A percentile compares a stretch with the other conserved stretches of the same genome.
Evolutionary conservation across 2,329 filamentous ascomycete species (phyloP).

Genomic region (Monosporascus ibericus): DNA sequence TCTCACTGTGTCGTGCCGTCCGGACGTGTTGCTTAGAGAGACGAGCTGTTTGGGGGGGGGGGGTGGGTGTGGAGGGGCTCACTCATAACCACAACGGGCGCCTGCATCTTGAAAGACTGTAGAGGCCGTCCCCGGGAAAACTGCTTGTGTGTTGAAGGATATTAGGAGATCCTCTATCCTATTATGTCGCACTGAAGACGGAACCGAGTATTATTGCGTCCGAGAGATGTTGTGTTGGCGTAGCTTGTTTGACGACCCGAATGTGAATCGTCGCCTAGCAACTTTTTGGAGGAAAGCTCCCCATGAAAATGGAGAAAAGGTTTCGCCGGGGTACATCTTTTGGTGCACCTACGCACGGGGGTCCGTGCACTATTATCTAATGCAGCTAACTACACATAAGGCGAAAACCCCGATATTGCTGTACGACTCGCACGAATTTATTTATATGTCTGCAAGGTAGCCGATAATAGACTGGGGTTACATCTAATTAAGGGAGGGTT

Average conservation of each 20-base stretch:
- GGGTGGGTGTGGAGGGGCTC: constrained; percentile 33
- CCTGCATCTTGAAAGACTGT: constrained; percentile 56
- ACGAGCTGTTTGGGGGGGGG: constrained; percentile 10
- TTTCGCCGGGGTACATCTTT: background rate
- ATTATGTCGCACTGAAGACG: background rate
- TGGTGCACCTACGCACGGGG: too few species aligned
- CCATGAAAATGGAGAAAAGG: background rate
- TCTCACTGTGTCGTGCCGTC: constrained; percentile 17
- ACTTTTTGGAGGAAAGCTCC: background rate
- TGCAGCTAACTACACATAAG: too few species aligned
- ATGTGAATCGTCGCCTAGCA: background rate
- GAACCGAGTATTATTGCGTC: background rate
- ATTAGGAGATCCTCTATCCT: background rate
- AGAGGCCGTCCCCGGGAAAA: background rate
- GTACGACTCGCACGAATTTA: too few species aligned
- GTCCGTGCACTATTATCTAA: too few species aligned
- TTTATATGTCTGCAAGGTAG: too few species aligned
- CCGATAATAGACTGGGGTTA: too few species aligned
- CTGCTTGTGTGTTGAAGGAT: background rate
- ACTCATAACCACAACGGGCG: constrained; percentile 73
- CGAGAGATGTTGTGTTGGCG: background rate
- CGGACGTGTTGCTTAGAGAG: constrained; percentile 9
- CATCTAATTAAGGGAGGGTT: too few species aligned
- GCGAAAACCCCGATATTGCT: too few species aligned
- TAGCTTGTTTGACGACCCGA: background rate